Base-by-base conservation (phyloP, 768 basidiomycete genomes). In the Boletus rubescentipes region DNA sequence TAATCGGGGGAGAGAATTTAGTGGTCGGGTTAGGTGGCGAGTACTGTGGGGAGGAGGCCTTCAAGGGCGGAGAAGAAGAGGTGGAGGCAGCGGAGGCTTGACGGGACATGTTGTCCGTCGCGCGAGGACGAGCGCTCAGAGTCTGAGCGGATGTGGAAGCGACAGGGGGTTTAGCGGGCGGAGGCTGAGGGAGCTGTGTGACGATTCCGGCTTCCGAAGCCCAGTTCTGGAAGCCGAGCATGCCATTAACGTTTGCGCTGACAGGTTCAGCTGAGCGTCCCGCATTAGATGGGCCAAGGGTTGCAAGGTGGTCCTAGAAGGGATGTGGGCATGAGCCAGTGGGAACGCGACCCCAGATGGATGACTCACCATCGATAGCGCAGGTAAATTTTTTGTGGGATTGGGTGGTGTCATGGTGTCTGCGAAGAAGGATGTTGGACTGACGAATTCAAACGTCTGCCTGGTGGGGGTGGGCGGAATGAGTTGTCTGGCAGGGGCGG, bases 121-220 rank as follows among this genome's bases (percentile, higher is more conserved):
- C 64, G 20, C 68, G 62, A 16, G 67, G 60, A 35, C 68, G 61
- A n/a, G 57, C 42, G 21, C 38, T 56, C 10, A 60, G 53, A 6
- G 59, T 39, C 31, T 60, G 61, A 10, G 61, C 37, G 20, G 58
- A 23, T 4, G 46, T 14, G 34, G 57, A 29, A n/a, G 41, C 20
- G 5, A 49, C 2, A 10, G 44, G 23, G 38, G 53, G 49, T 31
- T 58, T 65, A 1, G 54, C 20, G 18, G 55, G 20, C 32, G 38
- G 63, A 5, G 31, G 47, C 39, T 49, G 64, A 37, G 55, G 53
- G 4, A 52, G 66, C 42, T 61, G 66, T 18, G 59, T 29, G 32
- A 61, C 35, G 26, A 70, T 61, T 32, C 62, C 62, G 49, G 36
- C 70, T 62, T 70, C 69, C 18, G 68, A 70, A 20, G 66, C 68